A percentile compares a stretch with the other conserved stretches of the same genome.
Evolutionary conservation across 768 basidiomycete genomes (phyloP).

Genomic region (Exidia glandulosa): DNA sequence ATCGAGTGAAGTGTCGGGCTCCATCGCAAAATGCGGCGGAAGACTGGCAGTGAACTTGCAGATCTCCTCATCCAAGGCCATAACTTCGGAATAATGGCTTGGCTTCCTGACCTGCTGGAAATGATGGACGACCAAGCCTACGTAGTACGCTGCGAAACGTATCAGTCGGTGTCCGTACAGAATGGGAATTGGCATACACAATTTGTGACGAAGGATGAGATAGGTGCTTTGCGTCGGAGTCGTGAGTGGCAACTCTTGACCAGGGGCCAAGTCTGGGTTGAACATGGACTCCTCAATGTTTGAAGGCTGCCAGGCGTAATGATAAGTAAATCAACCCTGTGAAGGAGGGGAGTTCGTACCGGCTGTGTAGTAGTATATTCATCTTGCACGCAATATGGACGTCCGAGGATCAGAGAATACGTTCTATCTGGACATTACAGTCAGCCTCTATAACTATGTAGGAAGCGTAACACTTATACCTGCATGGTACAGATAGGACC

Average conservation of each 20-base stretch:
- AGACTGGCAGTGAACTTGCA: slow-evolving; percentile 62
- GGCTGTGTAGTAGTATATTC: slow-evolving; percentile 75
- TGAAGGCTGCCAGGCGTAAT: neutral
- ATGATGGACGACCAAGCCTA: slow-evolving; percentile 85
- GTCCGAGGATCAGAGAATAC: neutral
- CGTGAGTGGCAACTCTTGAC: neutral
- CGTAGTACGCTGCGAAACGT: slow-evolving; percentile 16
- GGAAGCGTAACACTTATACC: slow-evolving; percentile 36
- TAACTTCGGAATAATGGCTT: slow-evolving; percentile 75
- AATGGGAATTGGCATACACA: neutral
- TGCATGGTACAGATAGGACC: slow-evolving; percentile 91
- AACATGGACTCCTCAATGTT: neutral
- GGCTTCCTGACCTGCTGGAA: slow-evolving; percentile 76
- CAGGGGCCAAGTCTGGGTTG: neutral
- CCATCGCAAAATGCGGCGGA: slow-evolving; percentile 67
- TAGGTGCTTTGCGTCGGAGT: neutral
- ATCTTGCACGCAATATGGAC: slow-evolving; percentile 48
- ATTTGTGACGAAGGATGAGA: neutral
- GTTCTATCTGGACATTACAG: neutral
- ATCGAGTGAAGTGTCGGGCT: slow-evolving; percentile 72
- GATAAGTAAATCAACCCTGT: neutral
- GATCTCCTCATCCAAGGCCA: slow-evolving; percentile 73
- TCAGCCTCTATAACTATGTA: neutral
- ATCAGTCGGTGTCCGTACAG: neutral
- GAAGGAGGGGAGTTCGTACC: neutral